Evolutionary conservation across 768 basidiomycete species (phyloP).

Genomic region (Amanita polypyramis): DNA sequence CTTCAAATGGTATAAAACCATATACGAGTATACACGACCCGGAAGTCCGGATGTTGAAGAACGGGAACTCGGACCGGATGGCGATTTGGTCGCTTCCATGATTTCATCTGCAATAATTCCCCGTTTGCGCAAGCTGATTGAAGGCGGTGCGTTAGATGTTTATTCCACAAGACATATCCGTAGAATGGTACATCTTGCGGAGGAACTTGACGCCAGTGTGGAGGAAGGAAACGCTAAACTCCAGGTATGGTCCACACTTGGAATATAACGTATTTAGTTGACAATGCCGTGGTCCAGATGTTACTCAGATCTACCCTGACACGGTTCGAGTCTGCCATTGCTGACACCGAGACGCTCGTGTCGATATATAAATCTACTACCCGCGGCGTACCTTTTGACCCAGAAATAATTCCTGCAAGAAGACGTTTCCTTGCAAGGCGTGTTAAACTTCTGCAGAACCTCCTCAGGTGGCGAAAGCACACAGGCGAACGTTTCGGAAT

Average conservation of each 20-base stretch:
- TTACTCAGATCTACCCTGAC: slow-evolving; percentile 43
- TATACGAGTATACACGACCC: slow-evolving; percentile 71
- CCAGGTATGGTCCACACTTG: slow-evolving; percentile 33
- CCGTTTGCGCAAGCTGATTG: slow-evolving; percentile 59
- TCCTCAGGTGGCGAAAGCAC: slow-evolving; percentile 71
- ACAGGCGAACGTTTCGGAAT: slow-evolving; percentile 48
- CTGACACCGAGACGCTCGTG: slow-evolving; percentile 38
- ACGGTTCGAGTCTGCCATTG: slow-evolving; percentile 45
- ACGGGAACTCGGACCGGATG: slow-evolving; percentile 65
- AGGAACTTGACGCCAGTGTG: slow-evolving; percentile 72
- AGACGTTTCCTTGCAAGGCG: slow-evolving; percentile 55
- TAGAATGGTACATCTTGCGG: slow-evolving; percentile 60
- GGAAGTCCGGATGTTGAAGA: slow-evolving; percentile 31
- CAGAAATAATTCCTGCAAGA: slow-evolving; percentile 63
- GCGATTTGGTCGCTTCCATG: slow-evolving; percentile 82
- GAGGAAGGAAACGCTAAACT: slow-evolving; percentile 53
- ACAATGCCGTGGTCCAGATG: slow-evolving; percentile 26
- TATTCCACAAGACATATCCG: slow-evolving; percentile 60
- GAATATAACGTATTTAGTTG: not conserved
- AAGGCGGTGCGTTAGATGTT: slow-evolving; percentile 72
- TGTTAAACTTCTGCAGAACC: slow-evolving; percentile 63
- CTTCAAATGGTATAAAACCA: slow-evolving; percentile 74
- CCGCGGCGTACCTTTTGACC: slow-evolving; percentile 48
- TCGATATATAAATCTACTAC: slow-evolving; percentile 34
- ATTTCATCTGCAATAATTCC: slow-evolving; percentile 78